These are phyloP conservation scores for Ciborinia camelliae DNA, from an alignment of 2,329 filamentous ascomycete genomes.

Conservation along the genomic window DNA sequence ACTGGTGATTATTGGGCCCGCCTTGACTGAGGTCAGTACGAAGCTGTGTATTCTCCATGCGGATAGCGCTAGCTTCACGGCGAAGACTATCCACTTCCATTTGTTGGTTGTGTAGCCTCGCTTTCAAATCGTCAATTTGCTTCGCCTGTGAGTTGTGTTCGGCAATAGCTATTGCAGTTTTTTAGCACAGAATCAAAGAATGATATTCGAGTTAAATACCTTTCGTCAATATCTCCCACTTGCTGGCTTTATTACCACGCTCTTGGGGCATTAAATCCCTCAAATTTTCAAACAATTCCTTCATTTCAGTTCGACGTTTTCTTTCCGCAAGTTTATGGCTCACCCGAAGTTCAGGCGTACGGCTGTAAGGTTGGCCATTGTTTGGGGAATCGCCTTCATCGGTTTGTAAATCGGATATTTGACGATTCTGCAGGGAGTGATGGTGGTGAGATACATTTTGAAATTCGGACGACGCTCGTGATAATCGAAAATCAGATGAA, in stretches of 20 bases:
- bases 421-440: conserved; percentile 72
- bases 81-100: conserved; percentile 40
- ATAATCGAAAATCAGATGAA: conserved; percentile 44
- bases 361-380: conserved; percentile 72
- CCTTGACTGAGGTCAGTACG: conserved; percentile 30
- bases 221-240: conserved; percentile 86
- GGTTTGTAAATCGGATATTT: conserved; percentile 62
- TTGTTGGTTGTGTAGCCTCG: conserved; percentile 40
- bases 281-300: conserved; percentile 78
- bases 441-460: conserved; percentile 53
- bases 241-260: conserved; percentile 78
- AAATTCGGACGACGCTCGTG: conserved; percentile 52
- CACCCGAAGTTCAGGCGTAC: conserved; percentile 76
- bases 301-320: conserved; percentile 84
- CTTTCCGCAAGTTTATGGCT: conserved; percentile 84
- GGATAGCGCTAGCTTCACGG: conserved; percentile 46
- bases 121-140: conserved; percentile 29
- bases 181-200: conserved; percentile 21
- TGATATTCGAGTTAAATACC: conserved; percentile 48
- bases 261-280: conserved; percentile 76
- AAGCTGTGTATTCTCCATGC: conserved; percentile 35
- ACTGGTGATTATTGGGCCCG: conserved; percentile 39
- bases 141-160: conserved; percentile 57
- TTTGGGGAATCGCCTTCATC: conserved; percentile 52
- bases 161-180: conserved; percentile 50